Percentiles rank a stretch among this genome's conserved stretches.
phyloP scores from a whole-genome alignment of 2,329 filamentous ascomycete species.

The Fusarium pininemorale region DNA sequence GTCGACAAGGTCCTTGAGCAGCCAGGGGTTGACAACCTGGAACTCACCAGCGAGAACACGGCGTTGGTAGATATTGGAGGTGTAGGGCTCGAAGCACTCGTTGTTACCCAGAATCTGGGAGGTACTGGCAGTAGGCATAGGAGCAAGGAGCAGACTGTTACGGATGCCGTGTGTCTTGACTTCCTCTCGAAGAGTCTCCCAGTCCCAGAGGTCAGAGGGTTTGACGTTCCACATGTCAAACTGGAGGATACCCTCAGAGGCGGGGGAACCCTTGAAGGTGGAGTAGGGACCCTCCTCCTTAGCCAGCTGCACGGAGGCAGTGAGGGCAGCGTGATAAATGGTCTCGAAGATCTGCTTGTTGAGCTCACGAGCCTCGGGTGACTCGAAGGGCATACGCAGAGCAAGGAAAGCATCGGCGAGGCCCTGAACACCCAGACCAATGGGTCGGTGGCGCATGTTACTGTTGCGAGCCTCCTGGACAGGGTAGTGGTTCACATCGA shows the following conservation, averaged over 20 bases:
- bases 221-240: conserved; percentile 99
- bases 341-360: conserved; percentile 99
- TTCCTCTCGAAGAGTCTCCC: conserved; percentile 86
- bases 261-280: conserved; percentile 91
- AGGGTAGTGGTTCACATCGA: conserved; percentile 99
- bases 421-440: conserved; percentile 96
- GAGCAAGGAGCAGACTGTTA: conserved; percentile 93
- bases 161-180: conserved; percentile 93
- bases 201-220: conserved; percentile 96
- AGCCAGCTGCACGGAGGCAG: conserved; percentile 86
- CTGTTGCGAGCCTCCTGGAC: conserved; percentile 91
- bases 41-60: conserved; percentile 98
- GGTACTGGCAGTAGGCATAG: conserved; percentile 97
- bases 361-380: conserved; percentile 88
- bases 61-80: conserved; percentile 99
- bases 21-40: conserved; percentile 99
- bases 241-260: conserved; percentile 94
- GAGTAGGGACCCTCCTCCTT: conserved; percentile 85
- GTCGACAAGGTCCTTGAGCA: conserved; percentile 97
- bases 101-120: conserved; percentile 99
- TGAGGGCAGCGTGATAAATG: conserved; percentile 95
- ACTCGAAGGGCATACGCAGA: conserved; percentile 96
- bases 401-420: conserved; percentile 98
- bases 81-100: conserved; percentile 99
- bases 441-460: conserved; percentile 96